Percentiles rank a stretch among this genome's conserved stretches.
phyloP scores from a whole-genome alignment of 2,329 filamentous ascomycete species.

The Scedosporium minutisporum region DNA sequence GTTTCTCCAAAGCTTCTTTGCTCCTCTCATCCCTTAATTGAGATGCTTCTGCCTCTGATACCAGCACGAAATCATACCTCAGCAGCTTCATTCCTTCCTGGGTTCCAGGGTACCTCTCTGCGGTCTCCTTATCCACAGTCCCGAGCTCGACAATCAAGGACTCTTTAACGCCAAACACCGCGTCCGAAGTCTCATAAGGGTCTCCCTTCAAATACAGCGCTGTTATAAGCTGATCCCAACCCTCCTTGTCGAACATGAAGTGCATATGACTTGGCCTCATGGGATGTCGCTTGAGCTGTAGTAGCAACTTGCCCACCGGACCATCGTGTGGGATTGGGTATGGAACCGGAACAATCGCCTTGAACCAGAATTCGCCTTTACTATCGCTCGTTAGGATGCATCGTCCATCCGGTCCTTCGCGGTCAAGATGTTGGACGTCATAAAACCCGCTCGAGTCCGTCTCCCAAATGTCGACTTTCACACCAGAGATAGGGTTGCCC shows the following conservation, averaged over 20 bases:
- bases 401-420: conserved; percentile 28
- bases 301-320: conserved; percentile 66
- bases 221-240: conserved; percentile 76
- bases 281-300: conserved; percentile 57
- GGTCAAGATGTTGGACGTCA: conserved; percentile 60
- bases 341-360: conserved; percentile 70
- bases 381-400: conserved; percentile 17
- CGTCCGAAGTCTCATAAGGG: conserved; percentile 73
- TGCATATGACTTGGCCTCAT: conserved; percentile 76
- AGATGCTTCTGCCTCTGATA: conserved; percentile 59
- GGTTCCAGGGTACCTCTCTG: conserved; percentile 50
- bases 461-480: conserved; percentile 71
- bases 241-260: conserved; percentile 78
- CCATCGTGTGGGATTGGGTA: conserved; percentile 82
- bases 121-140: conserved; percentile 41
- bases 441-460: conserved; percentile 66
- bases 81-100: conserved; percentile 53
- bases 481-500: conserved; percentile 49
- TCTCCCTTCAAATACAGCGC: conserved; percentile 70
- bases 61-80: conserved; percentile 68
- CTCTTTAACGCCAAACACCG: conserved; percentile 80
- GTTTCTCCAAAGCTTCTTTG: conserved; percentile 52
- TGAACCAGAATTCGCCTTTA: conserved; percentile 61
- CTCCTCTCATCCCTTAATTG: conserved; percentile 55
- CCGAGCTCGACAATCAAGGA: conserved; percentile 59